Conservation (phyloP, 352 stramenopile species). For the Phytopythium litorale region DNA sequence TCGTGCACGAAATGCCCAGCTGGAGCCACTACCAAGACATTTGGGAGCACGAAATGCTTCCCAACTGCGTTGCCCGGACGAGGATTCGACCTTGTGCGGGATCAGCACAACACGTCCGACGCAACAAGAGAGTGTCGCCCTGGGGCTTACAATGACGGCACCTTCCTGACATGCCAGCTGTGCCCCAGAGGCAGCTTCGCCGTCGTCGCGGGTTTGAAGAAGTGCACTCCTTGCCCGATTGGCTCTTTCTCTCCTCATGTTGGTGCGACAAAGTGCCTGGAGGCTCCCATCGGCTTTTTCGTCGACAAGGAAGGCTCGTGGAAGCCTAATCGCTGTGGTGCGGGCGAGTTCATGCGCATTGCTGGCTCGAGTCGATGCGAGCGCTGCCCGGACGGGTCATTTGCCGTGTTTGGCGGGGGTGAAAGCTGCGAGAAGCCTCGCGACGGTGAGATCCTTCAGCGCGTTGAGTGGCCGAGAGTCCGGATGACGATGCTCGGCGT, state of each 20-base stretch:
- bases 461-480: constrained; percentile 28
- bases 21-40: constrained; percentile 27
- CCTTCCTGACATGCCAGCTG: constrained; percentile 18
- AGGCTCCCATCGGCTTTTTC: constrained; percentile 28
- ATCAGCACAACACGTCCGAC: neutral
- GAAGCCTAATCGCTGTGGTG: constrained; percentile 23
- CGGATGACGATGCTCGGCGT: constrained; percentile 19
- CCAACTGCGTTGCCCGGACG: constrained; percentile 14
- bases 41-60: constrained; percentile 24
- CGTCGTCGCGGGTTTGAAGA: constrained; percentile 2
- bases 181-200: constrained; percentile 33
- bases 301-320: constrained; percentile 25
- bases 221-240: constrained; percentile 25
- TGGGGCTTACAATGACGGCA: constrained; percentile 37
- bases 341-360: constrained; percentile 14
- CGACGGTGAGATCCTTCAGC: constrained; percentile 40
- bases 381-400: constrained; percentile 20
- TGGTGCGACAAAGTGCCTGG: constrained; percentile 22
- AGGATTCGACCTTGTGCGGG: constrained; percentile 8
- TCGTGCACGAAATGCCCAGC: constrained; percentile 27
- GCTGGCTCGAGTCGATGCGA: constrained; percentile 25
- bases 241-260: constrained; percentile 28
- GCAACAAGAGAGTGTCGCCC: constrained; percentile 17
- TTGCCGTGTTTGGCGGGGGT: constrained; percentile 27
- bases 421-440: constrained; percentile 19